Evolutionary conservation across 345 rosid genomes (phyloP).

Genomic region (Zanthoxylum bungeanum): DNA sequence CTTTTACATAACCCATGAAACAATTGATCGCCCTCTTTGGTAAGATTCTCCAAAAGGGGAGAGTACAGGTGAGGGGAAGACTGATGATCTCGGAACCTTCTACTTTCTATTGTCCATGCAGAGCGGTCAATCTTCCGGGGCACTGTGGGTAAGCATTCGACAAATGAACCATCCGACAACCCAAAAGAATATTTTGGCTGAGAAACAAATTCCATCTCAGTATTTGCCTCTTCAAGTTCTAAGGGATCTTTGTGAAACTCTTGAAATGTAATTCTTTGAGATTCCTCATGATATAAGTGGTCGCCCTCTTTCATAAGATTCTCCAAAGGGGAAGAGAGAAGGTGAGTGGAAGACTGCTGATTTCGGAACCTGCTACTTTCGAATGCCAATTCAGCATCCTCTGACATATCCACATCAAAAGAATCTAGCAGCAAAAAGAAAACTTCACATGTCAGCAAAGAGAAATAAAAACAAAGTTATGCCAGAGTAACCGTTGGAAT

Average conservation of each 20-base stretch:
- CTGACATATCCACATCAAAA: conserved; percentile 34
- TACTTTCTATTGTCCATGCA: conserved; percentile 26
- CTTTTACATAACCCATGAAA: conserved; percentile 27
- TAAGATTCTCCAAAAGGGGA: conserved; percentile 23
- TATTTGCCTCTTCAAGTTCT: conserved; percentile 20
- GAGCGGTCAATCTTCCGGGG: conserved; percentile 12
- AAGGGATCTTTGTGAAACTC: conserved; percentile 23
- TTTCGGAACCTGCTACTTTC: conserved; percentile 38
- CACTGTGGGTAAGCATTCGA: conserved; percentile 12
- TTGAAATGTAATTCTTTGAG: conserved; percentile 27
- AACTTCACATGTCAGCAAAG: not conserved
- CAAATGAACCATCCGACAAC: conserved; percentile 19
- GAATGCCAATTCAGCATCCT: conserved; percentile 31
- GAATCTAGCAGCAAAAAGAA: conserved; percentile 14
- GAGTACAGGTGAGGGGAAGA: conserved; percentile 28
- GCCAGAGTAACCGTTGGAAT: not conserved
- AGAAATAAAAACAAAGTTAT: not conserved
- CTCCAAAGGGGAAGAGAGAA: conserved; percentile 26
- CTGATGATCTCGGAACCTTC: conserved; percentile 33
- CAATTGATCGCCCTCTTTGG: conserved; percentile 23
- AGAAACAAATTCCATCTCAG: conserved; percentile 19
- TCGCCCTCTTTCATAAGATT: conserved; percentile 22
- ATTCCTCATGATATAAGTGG: conserved; percentile 22
- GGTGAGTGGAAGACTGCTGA: conserved; percentile 27
- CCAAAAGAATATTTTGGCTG: conserved; percentile 22